Percentiles rank a stretch among this genome's conserved stretches.
phyloP scores from a whole-genome alignment of 495 filamentous ascomycete genomes.

The Haplographium delicatum region DNA sequence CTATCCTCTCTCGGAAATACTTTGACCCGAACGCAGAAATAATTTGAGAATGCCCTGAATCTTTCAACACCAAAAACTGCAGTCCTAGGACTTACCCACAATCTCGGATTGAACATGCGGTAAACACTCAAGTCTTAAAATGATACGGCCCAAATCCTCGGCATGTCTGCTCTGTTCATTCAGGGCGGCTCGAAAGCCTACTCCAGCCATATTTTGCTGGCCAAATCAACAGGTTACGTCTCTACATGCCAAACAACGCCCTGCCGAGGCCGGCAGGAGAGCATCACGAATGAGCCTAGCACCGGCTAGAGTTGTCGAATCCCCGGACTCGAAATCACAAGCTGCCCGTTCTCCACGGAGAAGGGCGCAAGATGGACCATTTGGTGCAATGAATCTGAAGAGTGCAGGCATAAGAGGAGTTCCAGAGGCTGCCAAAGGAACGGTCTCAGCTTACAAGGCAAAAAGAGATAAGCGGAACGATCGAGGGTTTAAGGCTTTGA shows the following conservation, averaged over 20 bases:
- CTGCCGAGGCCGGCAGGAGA: not conserved
- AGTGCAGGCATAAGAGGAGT: constrained; percentile 48
- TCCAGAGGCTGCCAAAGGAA: constrained; percentile 22
- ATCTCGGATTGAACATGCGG: too few species aligned
- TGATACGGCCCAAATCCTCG: constrained; percentile 22
- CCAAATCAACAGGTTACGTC: constrained; percentile 8
- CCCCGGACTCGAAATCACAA: not conserved
- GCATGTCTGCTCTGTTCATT: constrained; percentile 25
- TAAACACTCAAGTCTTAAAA: not conserved
- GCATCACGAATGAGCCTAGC: constrained; percentile 21
- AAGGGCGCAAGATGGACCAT: constrained; percentile 56
- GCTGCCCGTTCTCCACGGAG: constrained; percentile 26
- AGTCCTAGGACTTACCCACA: too few species aligned
- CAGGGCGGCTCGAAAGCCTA: constrained; percentile 18
- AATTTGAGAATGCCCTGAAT: too few species aligned
- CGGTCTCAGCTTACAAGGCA: constrained; percentile 26
- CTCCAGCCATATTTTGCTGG: constrained; percentile 8
- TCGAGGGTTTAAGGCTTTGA: constrained; percentile 71
- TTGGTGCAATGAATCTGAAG: constrained; percentile 73
- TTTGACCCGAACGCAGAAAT: too few species aligned
- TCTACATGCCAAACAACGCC: constrained; percentile 9
- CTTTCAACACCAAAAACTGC: too few species aligned
- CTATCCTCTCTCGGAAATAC: too few species aligned
- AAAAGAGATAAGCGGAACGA: constrained; percentile 34
- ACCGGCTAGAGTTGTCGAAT: constrained; percentile 9